A percentile compares a stretch with the other conserved stretches of the same genome.
phyloP scores from a whole-genome alignment of 1,139 yeast genomes.

The Pichia sp. region DNA sequence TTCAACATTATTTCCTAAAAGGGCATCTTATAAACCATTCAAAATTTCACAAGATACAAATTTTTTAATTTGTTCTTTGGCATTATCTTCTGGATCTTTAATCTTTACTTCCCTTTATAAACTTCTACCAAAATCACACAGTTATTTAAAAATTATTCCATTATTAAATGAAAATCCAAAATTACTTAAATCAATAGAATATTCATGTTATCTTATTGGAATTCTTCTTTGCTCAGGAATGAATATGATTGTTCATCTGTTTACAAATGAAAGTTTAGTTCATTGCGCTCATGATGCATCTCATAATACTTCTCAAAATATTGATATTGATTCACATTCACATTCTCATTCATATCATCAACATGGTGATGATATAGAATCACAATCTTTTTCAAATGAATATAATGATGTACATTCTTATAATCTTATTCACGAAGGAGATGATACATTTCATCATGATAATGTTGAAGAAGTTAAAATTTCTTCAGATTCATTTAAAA shows the following conservation, averaged over 20 bases:
- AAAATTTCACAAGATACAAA: conserved; percentile 52
- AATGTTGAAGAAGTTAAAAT: neutral
- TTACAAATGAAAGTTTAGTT: conserved; percentile 77
- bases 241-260: conserved; percentile 59
- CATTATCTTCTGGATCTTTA: conserved; percentile 73
- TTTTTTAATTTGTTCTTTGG: conserved; percentile 59
- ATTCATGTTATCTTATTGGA: conserved; percentile 53
- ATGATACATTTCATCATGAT: neutral
- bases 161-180: conserved; percentile 20
- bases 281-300: conserved; percentile 64
- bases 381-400: neutral
- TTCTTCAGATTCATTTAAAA: no score
- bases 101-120: conserved; percentile 70
- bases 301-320: no score
- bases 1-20: conserved; percentile 35
- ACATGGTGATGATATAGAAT: neutral
- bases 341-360: conserved; percentile 1
- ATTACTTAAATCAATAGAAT: conserved; percentile 28
- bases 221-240: conserved; percentile 51
- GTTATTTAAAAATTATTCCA: conserved; percentile 33
- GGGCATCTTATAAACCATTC: conserved; percentile 42
- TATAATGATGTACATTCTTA: neutral
- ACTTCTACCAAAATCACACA: conserved; percentile 60
- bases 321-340: conserved; percentile 7
- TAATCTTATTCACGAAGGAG: no score